phyloP scores from a whole-genome alignment of 495 filamentous ascomycete species.

The Margaritispora aquatica region DNA sequence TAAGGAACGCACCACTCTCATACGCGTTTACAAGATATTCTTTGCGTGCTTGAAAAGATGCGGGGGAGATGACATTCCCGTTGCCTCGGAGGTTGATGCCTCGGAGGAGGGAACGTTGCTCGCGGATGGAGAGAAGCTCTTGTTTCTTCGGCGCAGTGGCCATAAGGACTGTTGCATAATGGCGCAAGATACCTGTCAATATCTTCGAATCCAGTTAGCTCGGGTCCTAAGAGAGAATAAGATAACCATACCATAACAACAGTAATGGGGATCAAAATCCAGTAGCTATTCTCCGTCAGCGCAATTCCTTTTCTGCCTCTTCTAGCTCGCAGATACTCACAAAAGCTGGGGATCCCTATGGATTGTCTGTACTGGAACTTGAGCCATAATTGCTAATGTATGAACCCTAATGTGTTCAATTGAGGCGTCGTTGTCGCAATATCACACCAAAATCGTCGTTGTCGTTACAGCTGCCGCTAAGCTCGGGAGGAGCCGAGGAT shows the following conservation, averaged over 20 bases:
- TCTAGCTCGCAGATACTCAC: slow-evolving; percentile 43
- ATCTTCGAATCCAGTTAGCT: slow-evolving; percentile 47
- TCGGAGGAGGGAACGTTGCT: slow-evolving; percentile 81
- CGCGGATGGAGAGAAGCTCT: slow-evolving; percentile 66
- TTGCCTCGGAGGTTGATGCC: slow-evolving; percentile 82
- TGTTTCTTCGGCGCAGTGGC: slow-evolving; percentile 78
- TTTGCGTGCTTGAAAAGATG: slow-evolving; percentile 74
- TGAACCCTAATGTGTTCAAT: slow-evolving; percentile 12
- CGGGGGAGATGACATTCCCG: slow-evolving; percentile 61
- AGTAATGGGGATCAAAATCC: slow-evolving; percentile 96
- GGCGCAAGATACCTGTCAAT: slow-evolving; percentile 88
- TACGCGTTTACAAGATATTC: slow-evolving; percentile 73
- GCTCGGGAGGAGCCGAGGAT: slow-evolving; percentile 18
- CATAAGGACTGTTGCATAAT: slow-evolving; percentile 91
- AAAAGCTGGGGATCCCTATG: slow-evolving; percentile 97
- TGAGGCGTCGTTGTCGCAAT: neutral
- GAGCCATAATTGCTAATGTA: slow-evolving; percentile 55
- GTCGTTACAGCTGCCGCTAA: slow-evolving; percentile 15
- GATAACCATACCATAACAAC: slow-evolving; percentile 74
- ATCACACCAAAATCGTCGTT: neutral
- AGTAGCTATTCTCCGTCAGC: slow-evolving; percentile 16
- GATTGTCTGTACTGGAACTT: slow-evolving; percentile 87
- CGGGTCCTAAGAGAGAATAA: neutral
- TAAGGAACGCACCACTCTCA: slow-evolving; percentile 80
- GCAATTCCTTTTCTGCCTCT: neutral